These are phyloP conservation scores for Penicillium cosmopolitanum DNA, from an alignment of 495 filamentous ascomycete genomes.

Conservation along the genomic window DNA sequence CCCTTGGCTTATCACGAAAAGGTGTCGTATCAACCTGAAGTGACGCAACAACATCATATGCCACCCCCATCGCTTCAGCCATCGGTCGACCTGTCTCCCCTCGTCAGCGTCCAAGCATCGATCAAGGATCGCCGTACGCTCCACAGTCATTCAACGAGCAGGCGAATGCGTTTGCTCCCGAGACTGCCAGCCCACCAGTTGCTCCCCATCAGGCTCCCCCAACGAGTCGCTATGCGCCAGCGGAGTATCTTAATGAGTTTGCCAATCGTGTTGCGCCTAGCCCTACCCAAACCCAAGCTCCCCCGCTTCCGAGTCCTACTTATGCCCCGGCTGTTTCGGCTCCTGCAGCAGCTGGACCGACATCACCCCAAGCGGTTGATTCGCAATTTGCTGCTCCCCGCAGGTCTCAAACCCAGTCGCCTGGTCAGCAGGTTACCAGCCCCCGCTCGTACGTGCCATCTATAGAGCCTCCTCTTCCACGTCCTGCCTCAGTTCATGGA, in stretches of 20 bases:
- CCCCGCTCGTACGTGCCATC: constrained; percentile 51
- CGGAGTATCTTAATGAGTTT: constrained; percentile 58
- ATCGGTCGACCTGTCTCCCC: constrained; percentile 33
- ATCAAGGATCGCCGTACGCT: constrained; percentile 23
- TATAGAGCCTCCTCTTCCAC: constrained; percentile 58
- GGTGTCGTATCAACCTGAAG: constrained; percentile 39
- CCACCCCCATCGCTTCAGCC: constrained; percentile 34
- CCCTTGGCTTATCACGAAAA: constrained; percentile 71
- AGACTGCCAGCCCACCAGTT: constrained; percentile 12
- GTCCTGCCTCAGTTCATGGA: constrained; percentile 71
- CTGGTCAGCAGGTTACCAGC: constrained; percentile 59
- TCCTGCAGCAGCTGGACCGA: constrained; percentile 37
- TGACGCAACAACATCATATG: constrained; percentile 24
- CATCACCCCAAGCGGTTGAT: constrained; percentile 28
- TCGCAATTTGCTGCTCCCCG: constrained; percentile 57
- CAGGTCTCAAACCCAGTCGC: constrained; percentile 87
- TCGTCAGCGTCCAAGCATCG: constrained; percentile 21
- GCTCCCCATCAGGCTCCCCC: constrained; percentile 32
- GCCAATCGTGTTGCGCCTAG: constrained; percentile 50
- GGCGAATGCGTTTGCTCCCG: constrained; percentile 8
- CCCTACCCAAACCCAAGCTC: constrained; percentile 38
- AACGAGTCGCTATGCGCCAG: constrained; percentile 44
- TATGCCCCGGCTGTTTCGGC: constrained; percentile 3
- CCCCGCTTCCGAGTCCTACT: constrained; percentile 31
- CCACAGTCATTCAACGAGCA: constrained; percentile 14